Evolutionary conservation across 257 asterid genomes (phyloP).

Genomic region (Nicotiana sylvestris): DNA sequence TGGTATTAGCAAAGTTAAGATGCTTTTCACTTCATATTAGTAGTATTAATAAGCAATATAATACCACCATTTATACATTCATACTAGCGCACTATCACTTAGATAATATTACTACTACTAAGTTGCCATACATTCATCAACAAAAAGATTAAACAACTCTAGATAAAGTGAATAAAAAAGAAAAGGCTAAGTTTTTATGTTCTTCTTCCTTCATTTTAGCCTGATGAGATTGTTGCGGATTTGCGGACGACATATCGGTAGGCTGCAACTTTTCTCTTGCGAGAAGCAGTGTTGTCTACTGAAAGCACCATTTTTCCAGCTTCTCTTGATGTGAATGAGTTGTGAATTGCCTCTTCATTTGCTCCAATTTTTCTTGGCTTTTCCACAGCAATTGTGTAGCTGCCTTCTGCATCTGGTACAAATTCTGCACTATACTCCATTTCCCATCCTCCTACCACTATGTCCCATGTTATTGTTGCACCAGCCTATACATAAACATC

Average conservation of each 20-base stretch:
- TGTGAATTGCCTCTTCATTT: slow-evolving; percentile 54
- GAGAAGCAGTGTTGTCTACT: slow-evolving; percentile 63
- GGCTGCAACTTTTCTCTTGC: slow-evolving; percentile 78
- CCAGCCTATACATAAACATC: slow-evolving; percentile 36
- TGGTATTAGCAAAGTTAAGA: not conserved
- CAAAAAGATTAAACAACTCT: not conserved
- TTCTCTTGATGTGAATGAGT: slow-evolving; percentile 52
- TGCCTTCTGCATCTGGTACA: slow-evolving; percentile 49
- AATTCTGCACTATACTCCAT: slow-evolving; percentile 74
- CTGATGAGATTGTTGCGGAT: slow-evolving; percentile 21
- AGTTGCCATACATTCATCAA: not conserved
- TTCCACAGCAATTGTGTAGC: slow-evolving; percentile 85
- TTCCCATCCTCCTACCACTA: slow-evolving; percentile 94
- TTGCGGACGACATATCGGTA: slow-evolving; percentile 69
- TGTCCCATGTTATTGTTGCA: slow-evolving; percentile 80
- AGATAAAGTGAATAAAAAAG: not conserved
- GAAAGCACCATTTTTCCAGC: slow-evolving; percentile 80
- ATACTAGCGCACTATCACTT: slow-evolving; percentile 2
- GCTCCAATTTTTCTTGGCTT: slow-evolving; percentile 51
- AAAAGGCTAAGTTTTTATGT: not conserved
- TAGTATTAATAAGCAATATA: slow-evolving; percentile 6
- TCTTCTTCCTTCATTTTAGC: not conserved
- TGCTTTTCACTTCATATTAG: not conserved
- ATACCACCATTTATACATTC: slow-evolving; percentile 12
- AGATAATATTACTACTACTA: not conserved